Evolutionary conservation across 2,329 filamentous ascomycete species (phyloP).

Genomic region (Cercospora sp.): DNA sequence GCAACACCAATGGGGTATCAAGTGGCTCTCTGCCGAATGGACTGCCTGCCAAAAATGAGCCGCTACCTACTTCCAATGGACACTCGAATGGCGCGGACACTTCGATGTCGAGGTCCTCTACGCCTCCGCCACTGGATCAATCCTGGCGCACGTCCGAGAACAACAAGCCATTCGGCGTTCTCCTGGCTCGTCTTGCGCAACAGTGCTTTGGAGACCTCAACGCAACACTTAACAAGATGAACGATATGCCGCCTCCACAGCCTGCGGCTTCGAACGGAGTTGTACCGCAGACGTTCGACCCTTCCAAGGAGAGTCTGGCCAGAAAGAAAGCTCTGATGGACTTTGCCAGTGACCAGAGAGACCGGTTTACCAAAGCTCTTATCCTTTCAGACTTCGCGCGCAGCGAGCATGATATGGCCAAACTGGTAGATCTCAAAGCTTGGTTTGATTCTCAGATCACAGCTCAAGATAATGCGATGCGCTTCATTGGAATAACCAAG

Average conservation of each 20-base stretch:
- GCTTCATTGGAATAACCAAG: constrained; percentile 59
- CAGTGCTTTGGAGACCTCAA: constrained; percentile 76
- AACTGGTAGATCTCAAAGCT: constrained; percentile 80
- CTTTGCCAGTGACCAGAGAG: constrained; percentile 76
- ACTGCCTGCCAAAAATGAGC: neutral
- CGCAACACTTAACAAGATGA: constrained; percentile 68
- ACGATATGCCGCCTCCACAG: constrained; percentile 61
- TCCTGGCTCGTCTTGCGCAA: constrained; percentile 79
- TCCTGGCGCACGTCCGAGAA: constrained; percentile 62
- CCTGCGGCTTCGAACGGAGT: constrained; percentile 43
- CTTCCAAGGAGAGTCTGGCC: constrained; percentile 63
- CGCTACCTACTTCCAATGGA: constrained; percentile 23
- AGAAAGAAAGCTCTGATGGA: constrained; percentile 76
- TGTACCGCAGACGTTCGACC: constrained; percentile 48
- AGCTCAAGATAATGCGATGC: constrained; percentile 27
- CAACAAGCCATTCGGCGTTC: constrained; percentile 71
- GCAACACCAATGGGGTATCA: constrained; percentile 18
- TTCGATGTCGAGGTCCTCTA: constrained; percentile 8
- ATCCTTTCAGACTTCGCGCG: constrained; percentile 90
- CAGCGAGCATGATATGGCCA: constrained; percentile 72
- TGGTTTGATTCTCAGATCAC: constrained; percentile 60
- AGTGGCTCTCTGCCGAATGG: constrained; percentile 20
- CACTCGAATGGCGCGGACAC: constrained; percentile 13
- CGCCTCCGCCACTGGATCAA: constrained; percentile 60
- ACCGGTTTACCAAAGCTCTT: constrained; percentile 88